Evolutionary conservation across 2,329 filamentous ascomycete genomes (phyloP), one percentile per base, ranked within the genome.

Genomic region (Trichophyton simii): DNA sequence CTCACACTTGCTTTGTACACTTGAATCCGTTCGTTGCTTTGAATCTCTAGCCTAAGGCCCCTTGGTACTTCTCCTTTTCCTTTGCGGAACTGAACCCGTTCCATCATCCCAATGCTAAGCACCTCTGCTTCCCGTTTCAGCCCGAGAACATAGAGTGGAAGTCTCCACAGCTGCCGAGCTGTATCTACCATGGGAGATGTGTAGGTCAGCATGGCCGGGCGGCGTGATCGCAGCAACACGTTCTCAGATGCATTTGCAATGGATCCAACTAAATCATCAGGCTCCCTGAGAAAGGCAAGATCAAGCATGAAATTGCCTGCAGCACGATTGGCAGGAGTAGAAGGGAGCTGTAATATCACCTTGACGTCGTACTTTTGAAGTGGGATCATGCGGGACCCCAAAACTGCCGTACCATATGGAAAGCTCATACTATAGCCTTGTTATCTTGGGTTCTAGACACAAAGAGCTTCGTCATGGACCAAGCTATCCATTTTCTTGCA

Each of bases 281-380:
- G 25, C 74, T 72, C 25, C 76, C 75, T 28, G 79, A 79, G 58
- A 88, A 80, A 59, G 96, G 82, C 63, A 84, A 82, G 77, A 55
- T 88, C 86, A 18, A 97, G 78, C 94, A 99, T 99, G 79, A 96
- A 97, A 76, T 97, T 97, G 31, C 94, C 94, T 13, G 83, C 82
- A 1, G 82, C 82, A 22, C 88, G 75, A 69, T 99, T 99, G 1
- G 80, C 75, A 0, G 84, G 85, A 1, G 89, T 94, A 46, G 87
- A 85, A 18, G 94, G 94, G 65, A 99, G 79, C 2, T 83, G 81
- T 36, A 99, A 79, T 22, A 83, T 79, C 1, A 97, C 79, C 3
- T 82, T 80, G 48, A 99, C 82, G 72, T 97, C 91, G 78, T 99
- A 99, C 57, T 86, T 81, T 72, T 96, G 92, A 55, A 83, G 80